A percentile compares a stretch with the other conserved stretches of the same genome.
Evolutionary conservation across 2,329 filamentous ascomycete genomes (phyloP).

Genomic region (Aspergillus hortae): DNA sequence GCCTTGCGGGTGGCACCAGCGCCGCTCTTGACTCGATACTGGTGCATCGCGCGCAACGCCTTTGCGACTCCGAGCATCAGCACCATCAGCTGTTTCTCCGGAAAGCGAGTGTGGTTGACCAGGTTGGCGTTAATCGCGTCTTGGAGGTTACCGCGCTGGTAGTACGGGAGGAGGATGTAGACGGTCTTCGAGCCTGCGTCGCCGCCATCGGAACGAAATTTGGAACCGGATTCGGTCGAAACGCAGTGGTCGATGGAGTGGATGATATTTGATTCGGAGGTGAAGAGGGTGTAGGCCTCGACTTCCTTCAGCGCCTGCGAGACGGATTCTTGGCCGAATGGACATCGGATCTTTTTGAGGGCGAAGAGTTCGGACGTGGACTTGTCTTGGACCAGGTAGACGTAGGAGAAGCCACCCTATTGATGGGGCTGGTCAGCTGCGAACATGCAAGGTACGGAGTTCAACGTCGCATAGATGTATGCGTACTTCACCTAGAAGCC

Average conservation of each 20-base stretch:
- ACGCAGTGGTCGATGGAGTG: slow-evolving; percentile 79
- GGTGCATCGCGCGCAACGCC: slow-evolving; percentile 85
- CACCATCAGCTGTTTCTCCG: slow-evolving; percentile 81
- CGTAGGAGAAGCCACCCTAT: slow-evolving; percentile 95
- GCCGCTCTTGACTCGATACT: slow-evolving; percentile 66
- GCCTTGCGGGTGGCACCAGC: slow-evolving; percentile 53
- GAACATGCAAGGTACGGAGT: not conserved
- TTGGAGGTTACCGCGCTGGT: slow-evolving; percentile 89
- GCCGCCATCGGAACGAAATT: slow-evolving; percentile 54
- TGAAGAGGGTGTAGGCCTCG: slow-evolving; percentile 90
- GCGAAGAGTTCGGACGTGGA: slow-evolving; percentile 80
- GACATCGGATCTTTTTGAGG: slow-evolving; percentile 97
- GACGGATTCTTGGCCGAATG: slow-evolving; percentile 94
- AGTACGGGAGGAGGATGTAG: slow-evolving; percentile 94
- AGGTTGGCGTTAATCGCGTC: slow-evolving; percentile 98
- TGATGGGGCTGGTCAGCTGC: not conserved
- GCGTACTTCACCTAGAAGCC: slow-evolving; percentile 82
- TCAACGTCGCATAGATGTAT: not conserved
- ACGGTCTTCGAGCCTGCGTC: slow-evolving; percentile 77
- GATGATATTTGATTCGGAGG: slow-evolving; percentile 79
- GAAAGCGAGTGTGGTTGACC: slow-evolving; percentile 89
- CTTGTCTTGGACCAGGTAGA: slow-evolving; percentile 96
- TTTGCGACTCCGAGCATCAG: slow-evolving; percentile 89
- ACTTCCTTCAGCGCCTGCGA: slow-evolving; percentile 94
- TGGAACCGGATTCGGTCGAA: slow-evolving; percentile 63